Evolutionary conservation across 257 asterid genomes (phyloP).

Genomic region (Gynochthodes officinalis): DNA sequence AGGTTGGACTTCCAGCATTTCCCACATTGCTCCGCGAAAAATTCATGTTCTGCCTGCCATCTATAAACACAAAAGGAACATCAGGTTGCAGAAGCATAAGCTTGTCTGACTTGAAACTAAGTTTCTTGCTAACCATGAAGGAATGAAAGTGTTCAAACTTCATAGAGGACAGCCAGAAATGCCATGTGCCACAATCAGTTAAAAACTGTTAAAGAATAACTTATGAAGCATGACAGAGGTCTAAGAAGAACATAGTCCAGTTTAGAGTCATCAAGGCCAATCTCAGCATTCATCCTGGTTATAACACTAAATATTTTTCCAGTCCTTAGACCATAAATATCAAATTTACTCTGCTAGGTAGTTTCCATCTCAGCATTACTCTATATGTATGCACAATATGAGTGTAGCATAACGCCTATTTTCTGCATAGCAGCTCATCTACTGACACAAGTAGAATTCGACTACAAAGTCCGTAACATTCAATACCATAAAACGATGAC

Average conservation of each 20-base stretch:
- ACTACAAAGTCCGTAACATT: not conserved
- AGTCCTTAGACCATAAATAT: not conserved
- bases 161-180: not conserved
- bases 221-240: not conserved
- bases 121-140: not conserved
- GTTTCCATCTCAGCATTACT: not conserved
- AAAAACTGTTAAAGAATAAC: not conserved
- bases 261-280: not conserved
- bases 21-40: conserved; percentile 44
- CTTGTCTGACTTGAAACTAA: not conserved
- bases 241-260: not conserved
- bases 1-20: conserved; percentile 37
- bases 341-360: not conserved
- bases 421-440: not conserved
- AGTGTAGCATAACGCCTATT: not conserved
- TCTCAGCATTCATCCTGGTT: not conserved
- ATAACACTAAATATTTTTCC: not conserved
- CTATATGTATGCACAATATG: not conserved
- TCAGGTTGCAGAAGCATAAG: not conserved
- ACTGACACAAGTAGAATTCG: not conserved
- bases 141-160: not conserved
- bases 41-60: conserved; percentile 54
- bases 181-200: not conserved
- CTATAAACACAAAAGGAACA: conserved; percentile 32
- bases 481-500: conserved; percentile 62